Percentiles rank a stretch among this genome's conserved stretches.
These are phyloP conservation scores for Dothidotthia symphoricarpi DNA, from an alignment of 2,329 filamentous ascomycete genomes.

Conservation along the genomic window DNA sequence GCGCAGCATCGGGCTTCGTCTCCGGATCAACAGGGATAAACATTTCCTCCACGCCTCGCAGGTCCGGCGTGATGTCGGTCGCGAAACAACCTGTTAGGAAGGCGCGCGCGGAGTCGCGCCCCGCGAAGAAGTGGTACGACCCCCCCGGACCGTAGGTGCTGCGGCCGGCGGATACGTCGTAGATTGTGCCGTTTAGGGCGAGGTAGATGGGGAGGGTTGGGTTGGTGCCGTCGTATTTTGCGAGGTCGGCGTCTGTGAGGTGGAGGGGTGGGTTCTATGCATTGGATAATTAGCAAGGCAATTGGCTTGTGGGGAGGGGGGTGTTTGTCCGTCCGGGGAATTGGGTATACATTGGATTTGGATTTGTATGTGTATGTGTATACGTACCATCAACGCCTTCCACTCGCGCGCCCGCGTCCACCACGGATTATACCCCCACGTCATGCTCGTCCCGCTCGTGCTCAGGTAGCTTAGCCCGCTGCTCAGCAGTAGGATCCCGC, in stretches of 20 bases:
- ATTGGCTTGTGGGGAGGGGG: too few species aligned
- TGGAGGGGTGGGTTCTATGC: constrained; percentile 57
- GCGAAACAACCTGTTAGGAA: constrained; percentile 93
- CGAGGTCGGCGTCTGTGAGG: constrained; percentile 74
- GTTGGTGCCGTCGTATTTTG: constrained; percentile 74
- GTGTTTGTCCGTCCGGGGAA: too few species aligned
- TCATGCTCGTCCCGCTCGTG: constrained; percentile 60
- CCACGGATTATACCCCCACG: constrained; percentile 42
- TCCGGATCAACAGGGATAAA: constrained; percentile 66
- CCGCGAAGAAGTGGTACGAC: constrained; percentile 82
- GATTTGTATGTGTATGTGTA: too few species aligned
- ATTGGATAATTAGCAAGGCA: background rate
- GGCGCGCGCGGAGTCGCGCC: constrained; percentile 78
- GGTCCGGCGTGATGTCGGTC: constrained; percentile 78
- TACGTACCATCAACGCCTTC: constrained; percentile 34
- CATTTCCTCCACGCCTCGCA: constrained; percentile 84
- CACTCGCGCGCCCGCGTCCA: constrained; percentile 40
- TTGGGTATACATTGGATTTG: too few species aligned
- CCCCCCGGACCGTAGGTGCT: constrained; percentile 65
- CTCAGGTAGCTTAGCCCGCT: constrained; percentile 73
- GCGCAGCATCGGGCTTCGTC: constrained; percentile 30
- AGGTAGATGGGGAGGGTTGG: constrained; percentile 78
- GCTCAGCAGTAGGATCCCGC: constrained; percentile 65
- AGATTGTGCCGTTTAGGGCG: constrained; percentile 83
- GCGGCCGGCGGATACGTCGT: constrained; percentile 69